Evolutionary conservation across 345 rosid species (phyloP), one percentile per base, ranked within the genome.

Genomic region (Linum tenue): DNA sequence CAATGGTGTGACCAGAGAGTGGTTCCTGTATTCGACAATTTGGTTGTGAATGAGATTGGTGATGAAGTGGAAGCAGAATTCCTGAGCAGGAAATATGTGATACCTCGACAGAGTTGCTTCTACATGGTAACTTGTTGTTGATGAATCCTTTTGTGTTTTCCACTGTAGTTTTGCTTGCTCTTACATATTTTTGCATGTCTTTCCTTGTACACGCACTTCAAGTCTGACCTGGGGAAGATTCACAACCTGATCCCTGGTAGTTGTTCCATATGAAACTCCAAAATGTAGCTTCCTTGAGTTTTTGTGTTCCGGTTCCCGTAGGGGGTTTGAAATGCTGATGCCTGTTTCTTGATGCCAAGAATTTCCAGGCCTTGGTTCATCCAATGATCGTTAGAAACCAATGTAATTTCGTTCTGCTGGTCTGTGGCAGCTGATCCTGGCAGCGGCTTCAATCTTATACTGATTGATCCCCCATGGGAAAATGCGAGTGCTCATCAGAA

Each of bases 391-490:
- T 12, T 40, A 62, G 31, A 15, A 31, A 50, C 39, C 5, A 40
- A 22, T 22, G 31, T 22, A 44, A 44, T 8, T 44, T 22, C 31
- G 4, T 8, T 44, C 51, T 70, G 40, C 56, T 59, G 59, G 62
- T 38, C 41, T 14, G 42, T 81, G 31, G 88, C 83, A 89, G 98
- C 72, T 71, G 85, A 74, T 50, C 64, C 82, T 68, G 75, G 68
- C 60, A 66, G 72, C 68, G 88, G 87, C 58, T 92, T 82, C 80
- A 83, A 82, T 71, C 84, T 84, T 64, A 84, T 92, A 64, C 80
- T 87, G 59, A 75, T 92, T 51, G 96, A 92, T 81, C 98, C 96
- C 56, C 98, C 98, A 0, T 89, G 96, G 98, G 96, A 92, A 77
- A 89, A 87, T 73, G 89, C 85, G 67, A 89, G 98, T 65, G 95